phyloP scores from a whole-genome alignment of 2,329 filamentous ascomycete species.

The Neofusicoccum umdonicola region DNA sequence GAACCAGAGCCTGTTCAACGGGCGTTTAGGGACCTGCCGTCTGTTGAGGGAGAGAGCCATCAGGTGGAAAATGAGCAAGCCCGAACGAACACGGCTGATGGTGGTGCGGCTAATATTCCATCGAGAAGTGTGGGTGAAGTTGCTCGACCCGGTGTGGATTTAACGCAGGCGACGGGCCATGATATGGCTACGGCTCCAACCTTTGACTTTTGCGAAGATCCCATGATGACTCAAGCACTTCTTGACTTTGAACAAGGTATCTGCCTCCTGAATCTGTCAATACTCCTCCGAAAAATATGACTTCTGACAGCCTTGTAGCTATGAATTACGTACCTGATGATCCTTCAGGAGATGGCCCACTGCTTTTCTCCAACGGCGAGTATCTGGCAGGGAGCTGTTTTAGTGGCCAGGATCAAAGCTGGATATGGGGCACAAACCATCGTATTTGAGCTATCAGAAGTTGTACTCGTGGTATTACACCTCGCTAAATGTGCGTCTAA shows the following conservation, averaged over 20 bases:
- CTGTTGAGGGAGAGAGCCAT: no score
- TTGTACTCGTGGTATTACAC: no score
- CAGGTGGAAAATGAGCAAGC: no score
- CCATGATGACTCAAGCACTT: not conserved
- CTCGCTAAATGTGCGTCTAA: no score
- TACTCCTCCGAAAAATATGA: not conserved
- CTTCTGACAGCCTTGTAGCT: not conserved
- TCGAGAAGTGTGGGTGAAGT: not conserved
- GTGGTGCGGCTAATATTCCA: no score
- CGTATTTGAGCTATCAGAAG: not conserved
- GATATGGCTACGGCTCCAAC: no score
- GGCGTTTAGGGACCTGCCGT: no score
- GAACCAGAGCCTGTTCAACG: not conserved
- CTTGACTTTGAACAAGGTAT: slow-evolving; percentile 4
- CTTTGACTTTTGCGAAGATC: not conserved
- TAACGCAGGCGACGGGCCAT: not conserved
- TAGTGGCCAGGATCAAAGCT: not conserved
- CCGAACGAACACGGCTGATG: no score
- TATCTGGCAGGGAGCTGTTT: no score
- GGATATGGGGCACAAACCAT: not conserved
- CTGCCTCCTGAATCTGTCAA: not conserved
- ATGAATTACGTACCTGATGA: not conserved
- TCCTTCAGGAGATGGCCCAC: no score
- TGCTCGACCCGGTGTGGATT: no score
- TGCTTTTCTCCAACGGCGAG: no score